Evolutionary conservation across 2,329 filamentous ascomycete species (phyloP), one percentile per base, ranked within the genome.

Genomic region (Colletotrichum sp.): DNA sequence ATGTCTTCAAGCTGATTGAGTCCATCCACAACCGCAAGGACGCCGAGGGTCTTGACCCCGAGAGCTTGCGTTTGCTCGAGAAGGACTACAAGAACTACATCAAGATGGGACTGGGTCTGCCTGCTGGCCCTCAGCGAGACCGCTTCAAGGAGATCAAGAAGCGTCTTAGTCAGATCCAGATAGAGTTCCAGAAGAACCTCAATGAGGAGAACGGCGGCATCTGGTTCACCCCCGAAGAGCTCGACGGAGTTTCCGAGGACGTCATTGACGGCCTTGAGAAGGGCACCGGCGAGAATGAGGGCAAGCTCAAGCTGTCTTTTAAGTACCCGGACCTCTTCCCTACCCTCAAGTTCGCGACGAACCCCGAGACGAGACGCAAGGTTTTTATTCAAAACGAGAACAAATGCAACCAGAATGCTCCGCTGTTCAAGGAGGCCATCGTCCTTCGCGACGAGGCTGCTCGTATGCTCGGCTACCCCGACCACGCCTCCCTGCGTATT

Each of bases 111-210:
- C 86, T 97, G 63, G 92, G 92, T 5, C 87, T 97, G 66, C 92
- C 94, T 2, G 90, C 91, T 29, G 94, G 94, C 2, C 87, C 90
- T 6, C 88, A 95, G 86, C 87, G 94, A 77, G 94, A 96, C 80
- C 91, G 94, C 61, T 96, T 96, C 90, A 96, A 96, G 88, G 94
- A 94, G 84, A 96, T 96, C 86, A 95, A 95, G 90, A 95, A 95
- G 89, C 88, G 94, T 15, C 87, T 97, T 72, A 94, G 92, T 78
- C 90, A 94, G 83, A 90, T 96, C 79, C 89, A 90, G 81, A 96
- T 96, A 76, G 89, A 92, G 72, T 95, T 95, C 84, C 92, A 94
- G 82, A 96, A 95, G 88, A 95, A 94, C 80, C 87, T 96, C 75
- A 96, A 96, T 81, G 95, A 96, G 84, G 95, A 97, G 86, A 93